These are phyloP conservation scores for Zopfochytrium polystomum DNA, from an alignment of 371 early-diverging fungal genomes.

Conservation along the genomic window DNA sequence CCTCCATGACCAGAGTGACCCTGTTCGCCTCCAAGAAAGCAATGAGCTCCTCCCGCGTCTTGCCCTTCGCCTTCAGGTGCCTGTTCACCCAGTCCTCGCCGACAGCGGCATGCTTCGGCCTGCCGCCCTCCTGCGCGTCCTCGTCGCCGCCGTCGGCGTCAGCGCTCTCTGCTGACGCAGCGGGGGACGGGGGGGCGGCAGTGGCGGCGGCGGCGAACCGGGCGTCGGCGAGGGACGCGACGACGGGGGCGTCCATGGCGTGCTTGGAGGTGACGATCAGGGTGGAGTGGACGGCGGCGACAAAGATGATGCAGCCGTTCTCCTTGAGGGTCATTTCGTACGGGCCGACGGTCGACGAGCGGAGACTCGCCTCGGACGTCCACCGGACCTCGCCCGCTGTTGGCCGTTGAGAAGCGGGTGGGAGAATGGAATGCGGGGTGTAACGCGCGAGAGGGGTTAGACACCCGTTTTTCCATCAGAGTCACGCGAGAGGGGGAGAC, in stretches of 20 bases:
- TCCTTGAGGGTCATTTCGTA: constrained; percentile 92
- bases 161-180: constrained; percentile 1
- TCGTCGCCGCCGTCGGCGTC: no score
- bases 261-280: constrained; percentile 93
- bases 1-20: constrained; percentile 82
- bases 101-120: constrained; percentile 58
- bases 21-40: constrained; percentile 66
- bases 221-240: no score
- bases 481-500: no score
- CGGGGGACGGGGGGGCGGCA: constrained; percentile 31
- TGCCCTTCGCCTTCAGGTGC: constrained; percentile 58
- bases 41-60: constrained; percentile 65
- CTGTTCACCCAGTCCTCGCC: constrained; percentile 77
- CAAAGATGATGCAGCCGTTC: constrained; percentile 92
- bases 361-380: constrained; percentile 57
- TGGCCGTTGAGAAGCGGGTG: neutral
- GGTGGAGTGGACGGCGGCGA: constrained; percentile 61
- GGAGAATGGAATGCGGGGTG: neutral
- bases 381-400: constrained; percentile 33
- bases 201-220: no score
- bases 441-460: neutral
- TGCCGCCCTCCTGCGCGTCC: constrained; percentile 16
- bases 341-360: constrained; percentile 68
- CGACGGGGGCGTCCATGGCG: constrained; percentile 33
- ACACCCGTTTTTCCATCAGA: neutral